Base-by-base conservation (phyloP, 2,329 filamentous ascomycete species). In the Claviceps africana region DNA sequence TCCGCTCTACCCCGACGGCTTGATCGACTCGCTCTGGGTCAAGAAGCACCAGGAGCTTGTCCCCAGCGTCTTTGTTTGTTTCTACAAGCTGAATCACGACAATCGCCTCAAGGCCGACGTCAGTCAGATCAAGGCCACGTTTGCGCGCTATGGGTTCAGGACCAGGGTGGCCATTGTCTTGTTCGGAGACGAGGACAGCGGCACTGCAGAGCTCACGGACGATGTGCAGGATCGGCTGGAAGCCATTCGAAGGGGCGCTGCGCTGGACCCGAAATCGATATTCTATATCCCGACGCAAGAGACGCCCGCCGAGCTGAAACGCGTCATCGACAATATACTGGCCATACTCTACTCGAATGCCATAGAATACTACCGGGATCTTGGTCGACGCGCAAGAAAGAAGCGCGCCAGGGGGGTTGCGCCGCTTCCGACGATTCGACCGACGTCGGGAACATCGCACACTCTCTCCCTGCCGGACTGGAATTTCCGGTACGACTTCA, bases 401-500 rank as follows among this genome's bases (percentile, higher is more conserved):
- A 97, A 97, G 72, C 85, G 87, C 58, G 85, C 86, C 47, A 79
- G 89, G 54, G 85, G 87, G 8, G 75, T 81, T 19, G 82, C 86
- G 15, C 89, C 89, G 11, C 82, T 85, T 47, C 88, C 90, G 3
- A 91, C 88, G 7, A 77, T 88, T 33, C 87, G 89, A 4, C 88
- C 88, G 1, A 91, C 87, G 0, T 82, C 78, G 21, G 88, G 87
- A 30, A 94, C 88, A 1, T 94, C 89, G 1, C 86, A 93, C 61
- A 88, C 86, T 0, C 69, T 96, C n/a, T 86, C 89, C 1, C 73
- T 84, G 10, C 82, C 88, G 43, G 90, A 88, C 3, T 98, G 91
- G 93, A 89, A 88, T 61, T 84, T 94, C 51, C 83, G 91, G 17
- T 96, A 96, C 67, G 91, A 98, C 62, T 89, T 95, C 71, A 98